These are phyloP conservation scores for Ceriops tagal DNA, from an alignment of 345 rosid genomes.

Conservation along the genomic window DNA sequence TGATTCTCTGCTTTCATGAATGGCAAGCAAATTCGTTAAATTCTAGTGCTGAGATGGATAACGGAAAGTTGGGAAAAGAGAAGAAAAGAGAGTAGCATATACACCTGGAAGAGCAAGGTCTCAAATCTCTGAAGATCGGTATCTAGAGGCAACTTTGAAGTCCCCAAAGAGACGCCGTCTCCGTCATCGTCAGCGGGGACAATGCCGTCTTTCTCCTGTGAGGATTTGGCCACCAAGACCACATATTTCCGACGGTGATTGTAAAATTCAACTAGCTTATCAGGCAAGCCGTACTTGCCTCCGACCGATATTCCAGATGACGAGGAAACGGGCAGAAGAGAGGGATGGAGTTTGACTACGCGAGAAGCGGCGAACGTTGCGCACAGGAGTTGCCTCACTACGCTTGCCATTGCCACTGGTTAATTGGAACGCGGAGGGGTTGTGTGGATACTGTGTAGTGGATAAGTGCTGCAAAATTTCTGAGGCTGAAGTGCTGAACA, in stretches of 20 bases:
- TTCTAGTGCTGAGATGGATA: too few species aligned
- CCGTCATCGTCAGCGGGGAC: constrained; percentile 37
- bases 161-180: constrained; percentile 77
- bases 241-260: constrained; percentile 13
- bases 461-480: constrained; percentile 2
- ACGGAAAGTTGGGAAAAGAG: not conserved
- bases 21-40: too few species aligned
- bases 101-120: constrained; percentile 66
- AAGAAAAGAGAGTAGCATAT: not conserved
- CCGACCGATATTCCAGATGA: not conserved
- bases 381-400: constrained; percentile 16
- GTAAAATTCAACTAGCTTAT: not conserved
- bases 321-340: constrained; percentile 1
- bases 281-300: not conserved
- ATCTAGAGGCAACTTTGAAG: constrained; percentile 66
- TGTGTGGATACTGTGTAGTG: not conserved
- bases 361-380: constrained; percentile 16
- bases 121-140: constrained; percentile 67
- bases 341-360: not conserved
- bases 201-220: constrained; percentile 28
- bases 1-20: not conserved
- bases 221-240: constrained; percentile 25
- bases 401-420: constrained; percentile 23
- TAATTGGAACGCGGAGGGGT: too few species aligned
- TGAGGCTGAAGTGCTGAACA: constrained; percentile 8